Conservation (phyloP, 2,329 filamentous ascomycete species). For the Apiospora sp. region DNA sequence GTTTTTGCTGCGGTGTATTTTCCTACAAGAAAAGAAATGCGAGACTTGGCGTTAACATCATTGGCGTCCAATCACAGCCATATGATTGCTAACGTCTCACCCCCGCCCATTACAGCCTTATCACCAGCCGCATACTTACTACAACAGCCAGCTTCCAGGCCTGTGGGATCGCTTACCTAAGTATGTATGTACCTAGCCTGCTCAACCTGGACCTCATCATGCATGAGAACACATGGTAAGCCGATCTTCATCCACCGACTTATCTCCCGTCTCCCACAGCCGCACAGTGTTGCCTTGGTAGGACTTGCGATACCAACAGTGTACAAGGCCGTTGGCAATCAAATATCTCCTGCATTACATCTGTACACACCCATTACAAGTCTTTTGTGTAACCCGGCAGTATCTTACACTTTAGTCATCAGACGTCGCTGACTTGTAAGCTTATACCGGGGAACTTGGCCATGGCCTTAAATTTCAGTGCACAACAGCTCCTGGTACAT, state of each 20-base stretch:
- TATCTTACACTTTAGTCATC: neutral
- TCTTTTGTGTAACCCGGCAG: neutral
- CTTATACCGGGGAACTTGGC: neutral
- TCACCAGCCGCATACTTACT: neutral
- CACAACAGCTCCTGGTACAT: neutral
- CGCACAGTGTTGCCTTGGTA: neutral
- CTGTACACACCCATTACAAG: neutral
- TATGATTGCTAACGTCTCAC: neutral
- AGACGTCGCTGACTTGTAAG: neutral
- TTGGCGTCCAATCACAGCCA: neutral
- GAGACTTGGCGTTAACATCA: neutral
- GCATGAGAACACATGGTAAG: conserved; percentile 5
- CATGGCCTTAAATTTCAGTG: neutral
- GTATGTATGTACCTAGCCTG: neutral
- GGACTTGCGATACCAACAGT: neutral
- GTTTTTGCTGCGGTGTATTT: neutral
- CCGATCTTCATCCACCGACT: neutral
- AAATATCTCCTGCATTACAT: neutral
- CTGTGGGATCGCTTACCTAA: conserved; percentile 5
- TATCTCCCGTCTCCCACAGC: neutral
- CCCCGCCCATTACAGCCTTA: neutral
- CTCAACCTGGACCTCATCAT: neutral
- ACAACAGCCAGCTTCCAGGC: neutral
- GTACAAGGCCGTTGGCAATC: neutral
- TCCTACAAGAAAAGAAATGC: neutral